Conservation (phyloP, 768 basidiomycete species). For the Xerocomellus dryophilus region DNA sequence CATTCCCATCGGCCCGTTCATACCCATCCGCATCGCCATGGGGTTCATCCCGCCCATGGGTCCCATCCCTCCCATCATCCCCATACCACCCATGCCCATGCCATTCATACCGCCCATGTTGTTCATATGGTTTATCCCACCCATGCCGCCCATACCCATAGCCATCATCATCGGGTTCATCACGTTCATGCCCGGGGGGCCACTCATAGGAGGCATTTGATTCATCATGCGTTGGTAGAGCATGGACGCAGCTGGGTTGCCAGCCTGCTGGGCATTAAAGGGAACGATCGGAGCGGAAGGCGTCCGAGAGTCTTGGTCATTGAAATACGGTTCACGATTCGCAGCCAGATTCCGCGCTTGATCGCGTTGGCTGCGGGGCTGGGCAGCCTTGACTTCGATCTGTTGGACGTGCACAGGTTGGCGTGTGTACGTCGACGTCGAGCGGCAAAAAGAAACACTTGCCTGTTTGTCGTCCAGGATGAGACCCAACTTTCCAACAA, state of each 20-base stretch:
- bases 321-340: conserved; percentile 31
- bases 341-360: conserved; percentile 40
- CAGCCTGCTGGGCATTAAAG: conserved; percentile 35
- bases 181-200: conserved; percentile 49
- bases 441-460: conserved; percentile 17
- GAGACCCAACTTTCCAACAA: conserved; percentile 65
- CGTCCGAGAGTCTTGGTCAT: conserved; percentile 36
- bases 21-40: conserved; percentile 37
- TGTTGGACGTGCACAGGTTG: conserved; percentile 23
- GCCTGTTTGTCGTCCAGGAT: conserved; percentile 77
- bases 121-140: conserved; percentile 31
- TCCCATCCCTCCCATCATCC: conserved; percentile 35
- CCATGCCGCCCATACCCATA: conserved; percentile 44
- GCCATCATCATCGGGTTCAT: conserved; percentile 47
- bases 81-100: conserved; percentile 33
- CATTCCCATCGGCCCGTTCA: conserved; percentile 37
- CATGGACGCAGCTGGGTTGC: conserved; percentile 34
- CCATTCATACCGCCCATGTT: conserved; percentile 23
- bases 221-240: conserved; percentile 38
- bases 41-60: conserved; percentile 28
- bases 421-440: not conserved
- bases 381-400: conserved; percentile 84
- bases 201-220: conserved; percentile 44
- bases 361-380: conserved; percentile 64
- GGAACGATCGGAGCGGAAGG: conserved; percentile 32